Percentiles rank a stretch among this genome's conserved stretches.
These are phyloP conservation scores for Curvularia eragrostidis DNA, from an alignment of 2,329 filamentous ascomycete genomes.

Conservation along the genomic window DNA sequence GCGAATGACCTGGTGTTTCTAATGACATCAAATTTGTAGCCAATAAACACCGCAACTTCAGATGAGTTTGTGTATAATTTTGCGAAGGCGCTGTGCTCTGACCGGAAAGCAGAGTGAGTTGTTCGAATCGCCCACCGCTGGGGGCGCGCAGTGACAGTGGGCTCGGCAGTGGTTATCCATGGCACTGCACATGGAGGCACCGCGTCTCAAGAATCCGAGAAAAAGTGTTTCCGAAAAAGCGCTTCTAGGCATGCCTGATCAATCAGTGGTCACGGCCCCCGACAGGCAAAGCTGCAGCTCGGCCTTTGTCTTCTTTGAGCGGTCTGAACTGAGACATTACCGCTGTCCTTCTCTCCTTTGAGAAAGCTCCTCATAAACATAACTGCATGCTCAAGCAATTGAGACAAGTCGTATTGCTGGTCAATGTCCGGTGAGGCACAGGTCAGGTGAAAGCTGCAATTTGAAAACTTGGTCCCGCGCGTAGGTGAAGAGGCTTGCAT, in stretches of 20 bases:
- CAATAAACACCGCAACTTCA: conserved; percentile 10
- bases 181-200: conserved; percentile 17
- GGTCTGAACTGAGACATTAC: conserved; percentile 41
- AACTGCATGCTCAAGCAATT: conserved; percentile 16
- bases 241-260: conserved; percentile 10
- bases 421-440: conserved; percentile 29
- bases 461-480: conserved; percentile 10
- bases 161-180: conserved; percentile 18
- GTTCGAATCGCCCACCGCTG: conserved; percentile 42
- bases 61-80: conserved; percentile 6
- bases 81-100: conserved; percentile 18
- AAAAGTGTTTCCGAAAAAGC: conserved; percentile 24
- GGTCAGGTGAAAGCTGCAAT: conserved; percentile 19
- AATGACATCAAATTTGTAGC: conserved; percentile 10
- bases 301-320: conserved; percentile 28
- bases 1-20: conserved; percentile 24
- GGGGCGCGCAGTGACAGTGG: conserved; percentile 31
- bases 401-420: conserved; percentile 29
- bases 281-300: conserved; percentile 31
- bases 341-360: conserved; percentile 25
- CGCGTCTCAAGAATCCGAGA: conserved; percentile 16
- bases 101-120: conserved; percentile 33
- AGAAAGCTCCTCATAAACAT: conserved; percentile 19
- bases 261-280: conserved; percentile 22
- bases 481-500: conserved; percentile 23